These are phyloP conservation scores for Fusarium bactridioides DNA, from an alignment of 2,329 filamentous ascomycete species.

Conservation along the genomic window DNA sequence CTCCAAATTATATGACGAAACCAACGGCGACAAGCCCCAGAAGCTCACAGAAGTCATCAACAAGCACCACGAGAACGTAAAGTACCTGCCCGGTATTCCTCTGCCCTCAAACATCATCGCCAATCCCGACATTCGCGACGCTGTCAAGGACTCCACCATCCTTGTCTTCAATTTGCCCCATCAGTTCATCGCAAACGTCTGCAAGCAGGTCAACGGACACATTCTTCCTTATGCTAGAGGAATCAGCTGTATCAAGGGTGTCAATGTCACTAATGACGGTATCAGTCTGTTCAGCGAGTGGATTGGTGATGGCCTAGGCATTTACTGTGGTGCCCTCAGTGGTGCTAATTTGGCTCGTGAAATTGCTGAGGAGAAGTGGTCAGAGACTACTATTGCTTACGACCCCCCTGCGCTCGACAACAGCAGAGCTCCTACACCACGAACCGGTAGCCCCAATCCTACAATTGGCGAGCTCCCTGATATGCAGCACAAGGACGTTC, in stretches of 20 bases:
- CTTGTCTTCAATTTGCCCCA: constrained; percentile 97
- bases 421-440: constrained; percentile 72
- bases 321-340: constrained; percentile 95
- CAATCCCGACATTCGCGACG: constrained; percentile 80
- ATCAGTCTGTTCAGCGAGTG: constrained; percentile 93
- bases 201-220: constrained; percentile 83
- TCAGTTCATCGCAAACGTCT: constrained; percentile 91
- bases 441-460: constrained; percentile 57
- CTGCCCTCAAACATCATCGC: constrained; percentile 86
- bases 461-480: constrained; percentile 62
- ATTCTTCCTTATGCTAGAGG: constrained; percentile 92
- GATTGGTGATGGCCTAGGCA: constrained; percentile 88
- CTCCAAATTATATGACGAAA: constrained; percentile 75
- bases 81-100: constrained; percentile 90
- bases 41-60: constrained; percentile 95
- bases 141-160: constrained; percentile 85
- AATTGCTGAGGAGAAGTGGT: constrained; percentile 95
- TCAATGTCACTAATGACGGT: constrained; percentile 87
- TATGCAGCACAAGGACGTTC: constrained; percentile 72
- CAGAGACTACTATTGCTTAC: constrained; percentile 96
- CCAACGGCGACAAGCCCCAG: constrained; percentile 71
- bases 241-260: constrained; percentile 98
- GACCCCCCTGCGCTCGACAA: constrained; percentile 86
- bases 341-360: constrained; percentile 97
- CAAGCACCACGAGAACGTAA: constrained; percentile 91